Conservation (phyloP, 2,329 filamentous ascomycete species). For the Tolypocladium album region DNA sequence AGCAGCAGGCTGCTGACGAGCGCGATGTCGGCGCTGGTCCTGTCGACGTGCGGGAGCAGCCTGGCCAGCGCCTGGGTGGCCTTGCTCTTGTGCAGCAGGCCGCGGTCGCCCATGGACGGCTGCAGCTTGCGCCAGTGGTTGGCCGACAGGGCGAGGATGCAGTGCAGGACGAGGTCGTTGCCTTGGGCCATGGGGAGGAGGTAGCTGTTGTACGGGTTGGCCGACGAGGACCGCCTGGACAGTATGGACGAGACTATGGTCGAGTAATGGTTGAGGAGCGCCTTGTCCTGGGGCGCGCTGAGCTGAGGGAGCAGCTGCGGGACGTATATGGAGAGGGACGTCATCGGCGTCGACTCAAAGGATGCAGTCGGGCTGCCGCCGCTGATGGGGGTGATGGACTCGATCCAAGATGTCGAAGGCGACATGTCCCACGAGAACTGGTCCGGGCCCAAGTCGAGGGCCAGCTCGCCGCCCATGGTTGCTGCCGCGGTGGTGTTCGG, state of each 20-base stretch:
- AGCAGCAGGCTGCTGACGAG: conserved; percentile 28
- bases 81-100: conserved; percentile 19
- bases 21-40: conserved; percentile 20
- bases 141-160: conserved; percentile 19
- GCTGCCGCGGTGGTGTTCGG: background rate
- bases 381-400: conserved; percentile 13
- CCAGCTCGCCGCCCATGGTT: conserved; percentile 4
- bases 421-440: conserved; percentile 11
- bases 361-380: conserved; percentile 12
- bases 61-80: conserved; percentile 18
- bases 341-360: conserved; percentile 6
- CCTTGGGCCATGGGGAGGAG: conserved; percentile 20
- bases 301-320: conserved; percentile 19
- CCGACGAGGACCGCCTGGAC: conserved; percentile 14
- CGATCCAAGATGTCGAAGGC: conserved; percentile 12
- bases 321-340: conserved; percentile 16
- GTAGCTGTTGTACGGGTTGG: conserved; percentile 20
- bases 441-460: conserved; percentile 9
- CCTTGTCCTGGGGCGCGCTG: conserved; percentile 16
- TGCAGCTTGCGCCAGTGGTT: conserved; percentile 24
- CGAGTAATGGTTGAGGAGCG: conserved; percentile 22
- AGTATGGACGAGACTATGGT: conserved; percentile 21
- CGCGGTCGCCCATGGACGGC: conserved; percentile 16
- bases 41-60: conserved; percentile 22
- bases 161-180: conserved; percentile 21